These are phyloP conservation scores for Vigna hirtella DNA, from an alignment of 306 rosid species.

Conservation along the genomic window DNA sequence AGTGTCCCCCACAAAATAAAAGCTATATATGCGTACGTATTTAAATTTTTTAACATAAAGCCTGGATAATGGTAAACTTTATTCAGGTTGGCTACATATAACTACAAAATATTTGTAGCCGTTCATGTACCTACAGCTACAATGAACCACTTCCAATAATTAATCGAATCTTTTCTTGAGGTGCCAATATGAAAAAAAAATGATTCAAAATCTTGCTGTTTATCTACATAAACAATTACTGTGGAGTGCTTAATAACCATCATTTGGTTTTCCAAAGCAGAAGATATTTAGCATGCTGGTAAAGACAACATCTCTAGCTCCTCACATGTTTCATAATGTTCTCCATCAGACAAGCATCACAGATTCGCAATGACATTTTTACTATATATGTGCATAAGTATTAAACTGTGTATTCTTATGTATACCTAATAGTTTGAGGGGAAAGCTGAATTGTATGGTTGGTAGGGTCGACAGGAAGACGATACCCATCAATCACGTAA, in stretches of 20 bases:
- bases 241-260: conserved; percentile 27
- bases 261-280: conserved; percentile 23
- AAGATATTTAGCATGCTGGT: not conserved
- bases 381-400: too few species aligned
- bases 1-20: conserved; percentile 37
- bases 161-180: conserved; percentile 24
- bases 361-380: not conserved
- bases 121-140: conserved; percentile 8
- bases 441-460: not conserved
- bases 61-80: conserved; percentile 19
- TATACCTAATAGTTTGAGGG: too few species aligned
- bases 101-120: conserved; percentile 22
- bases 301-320: not conserved
- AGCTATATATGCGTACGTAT: not conserved
- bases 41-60: conserved; percentile 2
- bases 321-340: conserved; percentile 38
- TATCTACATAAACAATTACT: conserved; percentile 13
- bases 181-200: not conserved
- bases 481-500: conserved; percentile 48
- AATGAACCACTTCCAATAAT: conserved; percentile 26
- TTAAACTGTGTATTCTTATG: too few species aligned
- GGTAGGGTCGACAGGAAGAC: conserved; percentile 46
- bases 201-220: not conserved
- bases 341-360: conserved; percentile 40
- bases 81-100: conserved; percentile 27